Evolutionary conservation across 2,329 filamentous ascomycete genomes (phyloP), one percentile per base, ranked within the genome.

Genomic region (Akanthomyces uredinophilus): DNA sequence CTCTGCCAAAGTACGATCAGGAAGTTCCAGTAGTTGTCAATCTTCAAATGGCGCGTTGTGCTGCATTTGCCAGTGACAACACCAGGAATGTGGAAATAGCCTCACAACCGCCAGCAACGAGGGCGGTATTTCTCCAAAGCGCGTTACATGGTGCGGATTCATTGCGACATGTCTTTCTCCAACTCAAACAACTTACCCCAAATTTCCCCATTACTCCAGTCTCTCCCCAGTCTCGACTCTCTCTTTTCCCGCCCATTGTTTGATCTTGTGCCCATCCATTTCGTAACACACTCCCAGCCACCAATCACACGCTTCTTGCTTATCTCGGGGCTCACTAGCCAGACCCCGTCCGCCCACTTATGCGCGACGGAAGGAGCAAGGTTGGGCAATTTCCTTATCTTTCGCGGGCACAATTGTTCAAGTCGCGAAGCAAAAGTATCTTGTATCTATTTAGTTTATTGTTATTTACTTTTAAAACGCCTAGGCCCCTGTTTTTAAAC

Each of bases 311-410:
- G 37, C 46, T 51, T 16, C 27, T 52, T 43, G 24, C 57, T 60
- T 60, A 60, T 60, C 57, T 60, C 37, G 22, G 37, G 47, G 8
- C 39, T 60, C 57, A 24, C 57, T 52, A 52, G 47, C 13, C 16
- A 43, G 47, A 52, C 57, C 57, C 56, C 57, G 46, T 60, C 57
- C 37, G 39, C 57, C 57, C 57, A 60, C 57, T 60, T 52, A 51
- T 60, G 57, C 47, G 57, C 37, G n/a, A 37, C 55, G 22, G 11
- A 58, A 58, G 29, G 32, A 50, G 55, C 55, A 58, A 49, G 55
- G 55, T 49, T 58, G 44, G 55, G 22, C 43, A 5, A 13, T 37
- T 50, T 50, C 16, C 46, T 51, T 60, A 60, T 51, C 57, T 60
- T 43, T 53, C 24, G 27, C 16, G 27, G 55, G 14, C 5, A 18